Evolutionary conservation across 2,329 filamentous ascomycete species (phyloP), one percentile per base, ranked within the genome.

Genomic region (Corynespora cassiicola): DNA sequence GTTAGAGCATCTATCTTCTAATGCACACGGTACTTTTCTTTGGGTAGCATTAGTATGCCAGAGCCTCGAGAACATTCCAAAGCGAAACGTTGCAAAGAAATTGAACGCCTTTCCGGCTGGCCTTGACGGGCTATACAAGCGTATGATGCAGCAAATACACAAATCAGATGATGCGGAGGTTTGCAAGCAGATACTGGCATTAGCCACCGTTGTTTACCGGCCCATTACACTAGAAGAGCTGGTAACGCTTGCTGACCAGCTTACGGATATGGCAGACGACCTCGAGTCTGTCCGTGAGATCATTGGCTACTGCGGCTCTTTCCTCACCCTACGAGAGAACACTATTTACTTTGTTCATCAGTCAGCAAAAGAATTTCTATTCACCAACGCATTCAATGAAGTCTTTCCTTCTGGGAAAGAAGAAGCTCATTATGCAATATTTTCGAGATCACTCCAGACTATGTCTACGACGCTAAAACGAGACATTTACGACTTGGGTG

Each of bases 281-380:
- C 12, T 25, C 7, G 30, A 52, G 6, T 33, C 39, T 1, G 7
- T 69, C 3, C 7, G 29, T 8, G 38, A 65, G 4, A 42, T 70
- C 5, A 54, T 75, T 11, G 26, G 39, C 1, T 12, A 37, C 3
- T 75, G 68, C 42, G 66, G 69, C 15, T 75, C 66, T 72, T 39
- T 56, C 74, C 26, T 28, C 15, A 28, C 26, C 7, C 26, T 28
- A 9, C 8, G 26, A 28, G 26, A 28, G 7, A 15, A 15, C 8
- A 28, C 26, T 7, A 14, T 28, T 14, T 36, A 22, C 23, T 24
- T 27, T 39, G 14, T 29, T 1, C 70, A 75, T 39, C 65, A 72
- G 36, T 74, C 72, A 1, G 73, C 69, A 1, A 72, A 73, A 42
- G 71, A 75, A 7, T 72, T 59, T 44, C 37, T 76, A 2, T 17